Evolutionary conservation across 495 filamentous ascomycete species (phyloP), one percentile per base, ranked within the genome.

Genomic region (Oidiodendron maius): DNA sequence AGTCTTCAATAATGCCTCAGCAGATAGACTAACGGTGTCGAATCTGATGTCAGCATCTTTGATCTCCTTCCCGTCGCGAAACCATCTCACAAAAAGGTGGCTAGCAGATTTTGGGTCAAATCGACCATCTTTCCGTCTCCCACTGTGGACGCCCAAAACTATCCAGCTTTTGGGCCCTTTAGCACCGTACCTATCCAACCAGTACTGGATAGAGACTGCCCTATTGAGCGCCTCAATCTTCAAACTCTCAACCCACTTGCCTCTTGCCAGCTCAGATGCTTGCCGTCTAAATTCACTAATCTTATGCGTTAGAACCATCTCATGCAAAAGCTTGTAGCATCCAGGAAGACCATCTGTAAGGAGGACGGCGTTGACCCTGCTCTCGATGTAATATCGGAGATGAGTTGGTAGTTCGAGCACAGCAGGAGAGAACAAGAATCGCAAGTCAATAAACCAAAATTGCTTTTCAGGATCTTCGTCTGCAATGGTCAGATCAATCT

Each of bases 401-500:
- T 74, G 67, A 9, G 75, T 73, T 0, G 83, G 74, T 9, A 89
- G 60, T 17, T 78, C 74, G 1, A 74, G 66, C 2, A 74, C 56
- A 3, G 78, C 75, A 6, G 93, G 93, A 13, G 68, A 71, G 63
- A 94, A 98, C 21, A 82, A 65, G 52, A 94, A 89, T 43, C 90
- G 80, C 52, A 96, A 84, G 58, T 96, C 91, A 51, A 97, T 83
- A 59, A 96, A 95, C 66, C 81, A 96, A 60, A 95, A 89, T 60
- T 91, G 91, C 8, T 81, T 84, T 23, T 75, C 67, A 12, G 79
- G 78, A 43, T 91, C 81, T 58, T 95, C 90, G 52, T 89, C 81
- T 1, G 83, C 86, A 48, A 96, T 83, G 0, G 86, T 86, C 48
- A 97, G 77, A 57, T 97, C 93, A 18, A 96, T 77, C 61, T 98